Conservation (phyloP, 2,329 filamentous ascomycete genomes). For the Calonectria crousiana region DNA sequence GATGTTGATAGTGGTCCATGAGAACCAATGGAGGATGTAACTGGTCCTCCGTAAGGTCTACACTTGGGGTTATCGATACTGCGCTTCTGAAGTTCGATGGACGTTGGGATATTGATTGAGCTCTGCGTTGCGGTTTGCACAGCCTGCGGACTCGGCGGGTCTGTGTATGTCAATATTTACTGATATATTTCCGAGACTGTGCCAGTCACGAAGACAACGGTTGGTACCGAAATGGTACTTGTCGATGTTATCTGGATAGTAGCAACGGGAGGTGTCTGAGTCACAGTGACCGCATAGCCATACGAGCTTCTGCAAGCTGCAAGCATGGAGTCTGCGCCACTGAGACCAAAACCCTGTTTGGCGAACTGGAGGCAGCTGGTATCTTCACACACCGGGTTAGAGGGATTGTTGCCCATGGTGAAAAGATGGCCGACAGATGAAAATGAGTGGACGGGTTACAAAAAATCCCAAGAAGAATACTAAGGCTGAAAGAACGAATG, state of each 20-base stretch:
- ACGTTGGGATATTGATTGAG: background rate
- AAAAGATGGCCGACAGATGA: too few species aligned
- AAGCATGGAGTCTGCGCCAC: background rate
- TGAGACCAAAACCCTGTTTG: too few species aligned
- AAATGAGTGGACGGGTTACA: too few species aligned
- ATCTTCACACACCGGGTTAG: too few species aligned
- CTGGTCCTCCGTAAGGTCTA: background rate
- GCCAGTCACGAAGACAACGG: background rate
- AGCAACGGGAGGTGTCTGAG: background rate
- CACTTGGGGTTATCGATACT: background rate
- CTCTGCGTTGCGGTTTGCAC: background rate
- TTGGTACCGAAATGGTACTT: background rate
- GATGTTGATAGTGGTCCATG: background rate
- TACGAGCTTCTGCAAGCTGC: background rate
- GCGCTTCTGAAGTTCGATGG: background rate
- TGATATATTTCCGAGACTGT: background rate
- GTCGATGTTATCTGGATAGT: background rate
- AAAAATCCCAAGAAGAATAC: too few species aligned
- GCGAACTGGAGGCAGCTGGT: too few species aligned
- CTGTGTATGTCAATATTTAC: background rate
- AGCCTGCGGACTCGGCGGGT: too few species aligned
- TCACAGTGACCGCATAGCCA: background rate
- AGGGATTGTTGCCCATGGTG: too few species aligned
- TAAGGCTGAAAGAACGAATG: too few species aligned
- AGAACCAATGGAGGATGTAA: background rate